Base-by-base conservation (phyloP, 2,329 filamentous ascomycete genomes). In the Venturia asperata region DNA sequence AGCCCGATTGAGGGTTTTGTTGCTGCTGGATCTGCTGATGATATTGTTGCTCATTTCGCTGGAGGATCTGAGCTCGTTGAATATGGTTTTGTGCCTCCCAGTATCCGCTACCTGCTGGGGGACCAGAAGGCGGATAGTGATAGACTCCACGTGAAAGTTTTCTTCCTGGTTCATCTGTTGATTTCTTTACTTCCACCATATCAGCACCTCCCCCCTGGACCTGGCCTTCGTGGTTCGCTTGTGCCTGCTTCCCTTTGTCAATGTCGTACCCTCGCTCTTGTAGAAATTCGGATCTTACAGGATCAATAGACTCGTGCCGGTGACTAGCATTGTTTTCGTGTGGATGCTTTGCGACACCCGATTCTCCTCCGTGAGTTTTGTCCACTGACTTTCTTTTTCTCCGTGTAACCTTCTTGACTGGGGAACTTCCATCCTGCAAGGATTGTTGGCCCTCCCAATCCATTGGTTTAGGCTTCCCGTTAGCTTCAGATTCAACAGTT, bases 11-110 rank as follows among this genome's bases (percentile, higher is more conserved):
- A 43, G 39, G 24, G 24, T 37, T 47, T 24, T 63, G 47, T 43
- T 30, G 42, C 27, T 63, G 62, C 47, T 63, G 62, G 15, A 47
- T 24, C 19, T 47, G 62, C 37, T 47, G 62, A n/a, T 49, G 61
- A 34, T 63, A 39, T 2, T 63, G 62, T 52, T 52, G 62, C 21
- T 62, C 39, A 30, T 62, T 42, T 11, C 39, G 43, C 60, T 62
- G 60, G 15, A 30, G 61, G 19, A 52, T 15, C 27, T 39, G 64
- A 37, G 34, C 27, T 21, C 55, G 55, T n/a, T 65, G 64, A 21
- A 58, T 37, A 10, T 45, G n/a, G n/a, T 34, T 56, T 41, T 58
- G 56, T 30, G 42, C 37, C 30, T 34, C 64, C 39, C 37, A 39
- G n/a, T 42, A 43, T 34, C 30, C 62, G 17, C 30, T 19, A 37